Evolutionary conservation across 164 flowering plant genomes (phyloP), one percentile per base, ranked within the genome.

Genomic region (Berberis thunbergii): DNA sequence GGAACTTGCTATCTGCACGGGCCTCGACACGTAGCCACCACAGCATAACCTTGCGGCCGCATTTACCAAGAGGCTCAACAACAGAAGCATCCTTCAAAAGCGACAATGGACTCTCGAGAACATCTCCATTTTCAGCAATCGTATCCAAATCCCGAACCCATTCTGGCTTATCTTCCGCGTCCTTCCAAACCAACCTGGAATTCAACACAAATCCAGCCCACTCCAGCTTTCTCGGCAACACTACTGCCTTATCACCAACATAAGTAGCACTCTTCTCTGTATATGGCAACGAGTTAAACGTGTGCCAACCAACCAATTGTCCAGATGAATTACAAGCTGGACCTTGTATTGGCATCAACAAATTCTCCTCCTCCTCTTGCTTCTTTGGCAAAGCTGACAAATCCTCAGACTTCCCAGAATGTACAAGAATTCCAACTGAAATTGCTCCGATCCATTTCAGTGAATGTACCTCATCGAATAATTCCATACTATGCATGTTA

Each of bases 1-100:
- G 99, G 60, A 91, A 94, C 71, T 86, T 94, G 87, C 99, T 89
- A 69, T 94, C 97, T 7, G 86, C 67, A 44, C 97, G 92, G 56
- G 99, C 99, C 78, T 94, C 99, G 66, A 85, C 96, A 41, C 99
- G 95, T 9, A 94, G 86, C 99, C 99, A 94, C 99, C 99, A 94
- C 4, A 91, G 76, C 84, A 94, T 9, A 75, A 94, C 82, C 75
- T 91, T 88, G 55, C 93, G 84, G 13, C 99, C 99, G 69, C 97
- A 94, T 63, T 80, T 78, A 42, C 99, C 97, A 43, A 94, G 90
- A 60, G 99, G 96, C 73, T 94, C 96, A 58, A 94, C 93, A 55
- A 79, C 72, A 9, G 97, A 84, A 50, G 81, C 54, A 49, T 91
- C 88, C 77, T 81, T 86, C 67, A 94, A 60, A 73, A 94, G 59